Percentiles rank a stretch among this genome's conserved stretches.
Conservation (phyloP, 2,329 filamentous ascomycete species). For the Aspergillus latus region DNA sequence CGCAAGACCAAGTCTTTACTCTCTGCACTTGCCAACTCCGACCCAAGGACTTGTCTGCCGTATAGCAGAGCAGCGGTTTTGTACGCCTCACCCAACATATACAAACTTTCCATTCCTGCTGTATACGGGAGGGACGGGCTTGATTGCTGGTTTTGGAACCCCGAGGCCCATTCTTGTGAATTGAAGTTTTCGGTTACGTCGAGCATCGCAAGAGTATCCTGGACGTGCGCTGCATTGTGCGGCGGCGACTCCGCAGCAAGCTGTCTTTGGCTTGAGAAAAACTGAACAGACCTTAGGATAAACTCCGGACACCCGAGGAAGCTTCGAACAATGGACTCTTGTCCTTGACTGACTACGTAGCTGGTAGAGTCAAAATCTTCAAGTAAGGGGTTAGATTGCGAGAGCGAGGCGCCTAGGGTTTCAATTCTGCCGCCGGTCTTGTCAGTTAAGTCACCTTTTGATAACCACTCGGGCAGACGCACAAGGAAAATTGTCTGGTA, state of each 20-base stretch:
- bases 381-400: slow-evolving; percentile 29
- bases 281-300: slow-evolving; percentile 30
- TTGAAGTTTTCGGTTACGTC: slow-evolving; percentile 26
- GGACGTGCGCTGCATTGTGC: not conserved
- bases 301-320: slow-evolving; percentile 39
- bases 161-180: slow-evolving; percentile 27
- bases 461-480: not conserved
- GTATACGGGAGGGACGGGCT: not conserved
- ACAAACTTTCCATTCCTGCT: not conserved
- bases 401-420: slow-evolving; percentile 33
- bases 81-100: not conserved
- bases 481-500: slow-evolving; percentile 31
- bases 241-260: slow-evolving; percentile 9
- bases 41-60: slow-evolving; percentile 30
- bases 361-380: slow-evolving; percentile 15
- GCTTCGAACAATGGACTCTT: slow-evolving; percentile 26
- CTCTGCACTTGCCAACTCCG: not conserved
- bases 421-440: slow-evolving; percentile 27
- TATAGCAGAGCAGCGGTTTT: slow-evolving; percentile 24
- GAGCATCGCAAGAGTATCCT: slow-evolving; percentile 20
- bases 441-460: not conserved
- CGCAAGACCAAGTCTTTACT: slow-evolving; percentile 20
- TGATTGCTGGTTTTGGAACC: slow-evolving; percentile 10
- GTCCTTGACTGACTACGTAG: slow-evolving; percentile 12
- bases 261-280: slow-evolving; percentile 29